Conservation (phyloP, 257 asterid species). For the Penstemon newberryi region DNA sequence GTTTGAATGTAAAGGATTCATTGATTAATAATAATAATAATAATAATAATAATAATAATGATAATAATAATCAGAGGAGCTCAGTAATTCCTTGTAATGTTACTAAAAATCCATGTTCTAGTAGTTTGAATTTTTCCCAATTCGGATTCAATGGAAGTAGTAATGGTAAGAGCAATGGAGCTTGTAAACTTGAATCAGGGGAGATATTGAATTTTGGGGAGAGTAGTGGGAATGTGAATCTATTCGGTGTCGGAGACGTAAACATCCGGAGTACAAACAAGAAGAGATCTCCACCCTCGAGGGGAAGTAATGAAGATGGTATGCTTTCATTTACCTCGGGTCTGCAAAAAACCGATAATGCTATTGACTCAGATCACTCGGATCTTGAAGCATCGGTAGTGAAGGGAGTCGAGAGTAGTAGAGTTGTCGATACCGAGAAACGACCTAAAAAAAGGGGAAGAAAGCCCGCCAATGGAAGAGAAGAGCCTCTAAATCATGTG, state of each 20-base stretch:
- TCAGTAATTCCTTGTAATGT: slow-evolving; percentile 32
- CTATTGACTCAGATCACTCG: slow-evolving; percentile 71
- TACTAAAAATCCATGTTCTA: slow-evolving; percentile 31
- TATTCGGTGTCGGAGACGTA: slow-evolving; percentile 40
- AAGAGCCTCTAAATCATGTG: slow-evolving; percentile 87
- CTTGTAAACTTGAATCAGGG: slow-evolving; percentile 55
- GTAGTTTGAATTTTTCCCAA: slow-evolving; percentile 57
- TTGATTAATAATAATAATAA: background rate
- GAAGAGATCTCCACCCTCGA: slow-evolving; percentile 53
- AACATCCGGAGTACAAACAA: slow-evolving; percentile 22
- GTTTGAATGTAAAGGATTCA: slow-evolving; percentile 40
- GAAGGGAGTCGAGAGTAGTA: slow-evolving; percentile 68
- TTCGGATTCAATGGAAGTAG: slow-evolving; percentile 45
- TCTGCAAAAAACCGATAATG: slow-evolving; percentile 42
- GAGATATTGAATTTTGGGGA: slow-evolving; percentile 68
- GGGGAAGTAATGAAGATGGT: slow-evolving; percentile 67
- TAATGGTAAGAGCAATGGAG: slow-evolving; percentile 31
- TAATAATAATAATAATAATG: background rate
- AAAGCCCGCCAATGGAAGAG: slow-evolving; percentile 87
- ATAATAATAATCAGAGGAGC: slow-evolving; percentile 5
- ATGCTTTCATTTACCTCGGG: slow-evolving; percentile 69
- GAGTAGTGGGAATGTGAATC: slow-evolving; percentile 33
- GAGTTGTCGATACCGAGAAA: slow-evolving; percentile 64
- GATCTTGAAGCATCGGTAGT: slow-evolving; percentile 81
- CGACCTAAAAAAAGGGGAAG: slow-evolving; percentile 76